Percentiles rank a stretch among this genome's conserved stretches.
These are phyloP conservation scores for Hypericum perforatum DNA, from an alignment of 345 rosid genomes.

Conservation along the genomic window DNA sequence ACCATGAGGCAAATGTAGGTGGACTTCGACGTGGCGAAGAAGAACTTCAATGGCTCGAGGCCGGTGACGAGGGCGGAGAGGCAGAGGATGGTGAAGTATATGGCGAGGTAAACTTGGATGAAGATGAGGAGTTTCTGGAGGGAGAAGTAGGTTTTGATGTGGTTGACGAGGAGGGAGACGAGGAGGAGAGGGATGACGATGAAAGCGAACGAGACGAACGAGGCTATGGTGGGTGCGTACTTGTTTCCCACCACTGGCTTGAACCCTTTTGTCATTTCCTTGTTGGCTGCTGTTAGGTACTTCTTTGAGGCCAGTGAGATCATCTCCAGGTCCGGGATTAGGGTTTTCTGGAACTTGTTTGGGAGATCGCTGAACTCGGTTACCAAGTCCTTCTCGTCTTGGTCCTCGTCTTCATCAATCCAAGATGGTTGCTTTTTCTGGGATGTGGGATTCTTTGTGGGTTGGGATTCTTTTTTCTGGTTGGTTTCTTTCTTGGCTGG, in stretches of 20 bases:
- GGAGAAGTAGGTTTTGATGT: slow-evolving; percentile 79
- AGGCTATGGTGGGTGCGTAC: slow-evolving; percentile 63
- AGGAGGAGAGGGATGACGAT: slow-evolving; percentile 60
- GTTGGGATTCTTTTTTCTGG: slow-evolving; percentile 17
- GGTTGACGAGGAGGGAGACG: slow-evolving; percentile 66
- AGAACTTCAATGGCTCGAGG: slow-evolving; percentile 73
- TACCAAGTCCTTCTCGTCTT: slow-evolving; percentile 50
- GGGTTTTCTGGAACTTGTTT: slow-evolving; percentile 49
- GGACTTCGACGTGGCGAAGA: slow-evolving; percentile 66
- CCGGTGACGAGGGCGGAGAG: slow-evolving; percentile 63
- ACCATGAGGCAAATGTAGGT: slow-evolving; percentile 68
- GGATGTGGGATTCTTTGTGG: too few species aligned
- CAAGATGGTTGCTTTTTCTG: slow-evolving; percentile 21
- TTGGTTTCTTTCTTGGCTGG: slow-evolving; percentile 18
- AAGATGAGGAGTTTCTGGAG: slow-evolving; percentile 71
- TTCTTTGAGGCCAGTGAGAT: slow-evolving; percentile 66
- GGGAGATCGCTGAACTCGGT: slow-evolving; percentile 74
- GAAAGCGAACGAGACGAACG: slow-evolving; percentile 57
- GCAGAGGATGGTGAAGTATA: slow-evolving; percentile 84
- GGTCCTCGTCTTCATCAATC: slow-evolving; percentile 54
- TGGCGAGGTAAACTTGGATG: slow-evolving; percentile 83
- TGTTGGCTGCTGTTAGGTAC: slow-evolving; percentile 68
- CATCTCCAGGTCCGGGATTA: slow-evolving; percentile 72
- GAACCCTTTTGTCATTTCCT: slow-evolving; percentile 69
- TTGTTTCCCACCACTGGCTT: slow-evolving; percentile 71